Evolutionary conservation across 257 asterid species (phyloP), one percentile per base, ranked within the genome.

Genomic region (Anisodus acutangulus): DNA sequence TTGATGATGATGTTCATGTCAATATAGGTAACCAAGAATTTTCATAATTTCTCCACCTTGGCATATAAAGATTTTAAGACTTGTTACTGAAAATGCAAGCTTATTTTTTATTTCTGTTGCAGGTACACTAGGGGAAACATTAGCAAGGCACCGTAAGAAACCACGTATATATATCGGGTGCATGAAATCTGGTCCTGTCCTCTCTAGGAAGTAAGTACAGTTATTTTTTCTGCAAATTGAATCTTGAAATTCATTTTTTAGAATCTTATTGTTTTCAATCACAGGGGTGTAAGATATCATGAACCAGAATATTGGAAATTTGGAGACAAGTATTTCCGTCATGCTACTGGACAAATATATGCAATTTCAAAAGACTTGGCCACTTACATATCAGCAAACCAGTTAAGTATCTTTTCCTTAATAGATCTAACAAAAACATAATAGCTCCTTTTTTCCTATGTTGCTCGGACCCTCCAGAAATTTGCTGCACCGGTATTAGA

Each of bases 161-260:
- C 93, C 91, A 71, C 89, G 95, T 82, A 89, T 92, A 45, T 95
- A 94, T 83, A 88, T 93, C 17, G 97, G 98, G 67, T 95, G 98
- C 78, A 95, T 95, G 98, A 95, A 95, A 88, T 95, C 98, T 10
- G 98, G 98, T 81, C 98, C 98, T 11, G 98, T 95, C 86, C 94
- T 95, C 39, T 90, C 98, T 78, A 94, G 91, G 80, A 94, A 93
- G 98, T 95, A 88, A 3, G 85, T 19, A 53, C 54, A 43, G 16
- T 81, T 17, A 79, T 43, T 59, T 83, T 70, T 43, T 17, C 64
- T 9, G 53, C 3, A 3, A 51, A 8, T 59, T 45, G 63, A 9
- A 22, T 45, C 17, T 63, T 45, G 31, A 63, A 17, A 7, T 16
- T 82, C 60, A 3, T 6, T 68, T 69, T 26, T 55, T 16, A 45